phyloP scores from a whole-genome alignment of 2,329 filamentous ascomycete genomes.

The Scolecobasidium constrictum region DNA sequence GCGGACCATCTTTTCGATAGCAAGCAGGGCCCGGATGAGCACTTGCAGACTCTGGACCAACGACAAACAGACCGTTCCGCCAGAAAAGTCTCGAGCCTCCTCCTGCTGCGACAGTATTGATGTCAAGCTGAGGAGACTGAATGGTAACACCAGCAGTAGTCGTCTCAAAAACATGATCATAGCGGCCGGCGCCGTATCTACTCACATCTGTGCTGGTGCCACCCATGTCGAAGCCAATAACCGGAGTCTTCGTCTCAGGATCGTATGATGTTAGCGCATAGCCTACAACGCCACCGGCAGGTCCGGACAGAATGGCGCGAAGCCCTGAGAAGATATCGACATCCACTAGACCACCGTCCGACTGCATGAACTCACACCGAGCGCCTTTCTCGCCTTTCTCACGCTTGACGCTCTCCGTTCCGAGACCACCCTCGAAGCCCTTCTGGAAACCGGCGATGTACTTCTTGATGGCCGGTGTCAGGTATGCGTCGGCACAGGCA shows the following conservation, averaged over 20 bases:
- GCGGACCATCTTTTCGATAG: constrained; percentile 78
- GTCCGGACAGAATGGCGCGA: constrained; percentile 76
- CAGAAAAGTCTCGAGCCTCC: constrained; percentile 80
- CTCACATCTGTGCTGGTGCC: constrained; percentile 89
- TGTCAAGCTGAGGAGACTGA: constrained; percentile 83
- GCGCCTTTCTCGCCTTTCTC: constrained; percentile 56
- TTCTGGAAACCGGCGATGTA: constrained; percentile 68
- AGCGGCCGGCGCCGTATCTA: constrained; percentile 71
- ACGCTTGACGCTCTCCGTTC: constrained; percentile 60
- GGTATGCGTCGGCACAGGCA: constrained; percentile 69
- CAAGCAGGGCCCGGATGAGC: constrained; percentile 86
- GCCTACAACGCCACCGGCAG: constrained; percentile 86
- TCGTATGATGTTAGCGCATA: constrained; percentile 91
- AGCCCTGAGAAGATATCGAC: constrained; percentile 76
- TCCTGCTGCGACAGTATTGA: constrained; percentile 89
- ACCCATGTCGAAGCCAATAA: constrained; percentile 95
- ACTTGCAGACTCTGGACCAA: constrained; percentile 80
- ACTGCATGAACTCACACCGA: constrained; percentile 92
- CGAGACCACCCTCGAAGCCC: constrained; percentile 72
- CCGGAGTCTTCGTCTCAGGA: constrained; percentile 64
- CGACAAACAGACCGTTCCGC: constrained; percentile 79
- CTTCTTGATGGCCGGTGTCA: constrained; percentile 68
- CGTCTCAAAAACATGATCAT: constrained; percentile 90
- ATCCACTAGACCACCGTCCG: constrained; percentile 61
- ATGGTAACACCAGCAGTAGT: constrained; percentile 91